These are phyloP conservation scores for Arthrobotrys pseudoclavata DNA, from an alignment of 2,329 filamentous ascomycete species.

Conservation along the genomic window DNA sequence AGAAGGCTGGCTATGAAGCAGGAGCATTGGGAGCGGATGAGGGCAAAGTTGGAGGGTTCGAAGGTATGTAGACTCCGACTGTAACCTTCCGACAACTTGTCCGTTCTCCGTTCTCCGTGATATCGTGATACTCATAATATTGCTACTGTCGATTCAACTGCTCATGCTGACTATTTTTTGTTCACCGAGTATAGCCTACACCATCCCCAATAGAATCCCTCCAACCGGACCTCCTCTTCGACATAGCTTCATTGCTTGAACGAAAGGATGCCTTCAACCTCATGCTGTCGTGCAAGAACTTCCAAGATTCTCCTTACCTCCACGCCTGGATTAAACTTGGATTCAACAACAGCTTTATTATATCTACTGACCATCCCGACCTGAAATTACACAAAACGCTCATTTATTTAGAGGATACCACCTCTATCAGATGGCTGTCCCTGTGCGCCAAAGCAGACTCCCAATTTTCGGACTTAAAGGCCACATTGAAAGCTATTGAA, in stretches of 20 bases:
- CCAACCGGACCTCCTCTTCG: not conserved
- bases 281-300: conserved; percentile 20
- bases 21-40: not conserved
- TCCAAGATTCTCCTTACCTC: conserved; percentile 8
- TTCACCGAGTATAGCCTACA: not conserved
- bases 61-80: not conserved
- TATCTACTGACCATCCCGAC: not conserved
- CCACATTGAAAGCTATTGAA: not conserved
- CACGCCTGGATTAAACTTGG: not conserved
- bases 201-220: not conserved
- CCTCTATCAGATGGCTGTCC: too few species aligned
- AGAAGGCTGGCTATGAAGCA: not conserved
- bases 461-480: not conserved
- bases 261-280: not conserved
- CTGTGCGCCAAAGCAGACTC: too few species aligned
- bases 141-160: not conserved
- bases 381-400: not conserved
- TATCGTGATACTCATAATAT: too few species aligned
- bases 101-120: too few species aligned
- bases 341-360: not conserved
- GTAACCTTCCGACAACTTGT: too few species aligned
- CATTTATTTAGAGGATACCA: not conserved
- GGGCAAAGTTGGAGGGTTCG: not conserved
- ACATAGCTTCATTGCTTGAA: not conserved
- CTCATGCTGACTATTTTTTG: not conserved